Evolutionary conservation across 1,139 yeast species (phyloP), one percentile per base, ranked within the genome.

Genomic region (Diutina neorugosa): DNA sequence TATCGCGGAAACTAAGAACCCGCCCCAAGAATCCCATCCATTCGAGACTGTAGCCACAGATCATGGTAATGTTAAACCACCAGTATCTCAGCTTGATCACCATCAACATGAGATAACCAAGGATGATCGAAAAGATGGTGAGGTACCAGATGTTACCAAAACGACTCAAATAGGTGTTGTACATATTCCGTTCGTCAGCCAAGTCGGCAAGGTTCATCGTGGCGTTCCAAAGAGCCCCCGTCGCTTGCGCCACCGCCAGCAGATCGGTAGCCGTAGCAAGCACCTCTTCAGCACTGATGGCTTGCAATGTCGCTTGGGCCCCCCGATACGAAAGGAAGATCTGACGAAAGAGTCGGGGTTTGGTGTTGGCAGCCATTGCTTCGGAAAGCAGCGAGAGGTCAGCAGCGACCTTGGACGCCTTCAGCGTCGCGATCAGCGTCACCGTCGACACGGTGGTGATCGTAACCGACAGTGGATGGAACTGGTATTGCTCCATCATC

Each of bases 11-110:
- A 11, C 81, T 67, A 37, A 69, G 56, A 2, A 68, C 65, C 55
- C 96, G 70, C 5, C 87, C 90, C 49, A 80, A 65, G 61, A 85
- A 89, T 1, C 96, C 96, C 5, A 79, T 65, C 52, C 83, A 71
- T 65, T 89, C 96, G 50, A 86, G 70, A 0, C 76, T 75, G 43
- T 73, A 68, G 0, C 91, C 91, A 57, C 80, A 70, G 54, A 76
- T 66, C 68, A 85, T 84, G 2, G 87, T 73, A 4, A 74, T 65
- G 50, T 83, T 78, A 64, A 81, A 83, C 95, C 96, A 89, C 77
- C 84, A 84, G 62, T 86, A 89, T 53, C 77, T 72, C 55, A 76
- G 82, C 58, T 62, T 65, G 52, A 55, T 54, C 16, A 62, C 12
- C 71, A 71, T 67, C 12, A 56, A 59, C 2, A 57, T 16, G 42